Conservation (phyloP, 768 basidiomycete species). For the Kwoniella mangroviensis region DNA sequence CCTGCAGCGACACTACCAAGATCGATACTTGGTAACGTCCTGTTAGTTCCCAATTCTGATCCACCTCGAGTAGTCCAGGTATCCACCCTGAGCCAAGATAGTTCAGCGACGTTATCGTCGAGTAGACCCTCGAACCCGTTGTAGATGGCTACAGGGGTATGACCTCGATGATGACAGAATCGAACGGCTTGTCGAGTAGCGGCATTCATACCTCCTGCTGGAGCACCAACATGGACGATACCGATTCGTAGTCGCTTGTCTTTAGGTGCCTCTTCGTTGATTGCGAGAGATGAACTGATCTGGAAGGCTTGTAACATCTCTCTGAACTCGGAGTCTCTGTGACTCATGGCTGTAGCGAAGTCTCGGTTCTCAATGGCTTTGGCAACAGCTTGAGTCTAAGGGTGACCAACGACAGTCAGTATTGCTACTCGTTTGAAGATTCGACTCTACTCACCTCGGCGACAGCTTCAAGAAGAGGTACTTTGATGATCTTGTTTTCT, state of each 20-base stretch:
- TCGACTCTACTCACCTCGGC: conserved; percentile 66
- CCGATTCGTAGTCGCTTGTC: conserved; percentile 59
- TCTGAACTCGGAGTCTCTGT: conserved; percentile 87
- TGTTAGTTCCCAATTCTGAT: conserved; percentile 96
- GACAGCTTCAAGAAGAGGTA: conserved; percentile 92
- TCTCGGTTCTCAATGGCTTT: conserved; percentile 79
- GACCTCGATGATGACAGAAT: conserved; percentile 89
- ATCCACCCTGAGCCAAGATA: conserved; percentile 96
- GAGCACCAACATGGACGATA: conserved; percentile 77
- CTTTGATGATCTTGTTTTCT: conserved; percentile 92
- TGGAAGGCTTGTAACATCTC: conserved; percentile 87
- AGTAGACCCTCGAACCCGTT: conserved; percentile 96
- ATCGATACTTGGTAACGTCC: conserved; percentile 80
- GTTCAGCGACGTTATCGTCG: conserved; percentile 80
- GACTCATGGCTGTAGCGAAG: conserved; percentile 82
- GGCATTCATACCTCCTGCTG: conserved; percentile 98
- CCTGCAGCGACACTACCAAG: conserved; percentile 86
- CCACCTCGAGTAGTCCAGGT: conserved; percentile 95
- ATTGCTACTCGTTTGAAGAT: not conserved
- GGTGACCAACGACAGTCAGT: not conserved
- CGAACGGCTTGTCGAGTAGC: conserved; percentile 93
- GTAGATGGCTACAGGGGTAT: conserved; percentile 87
- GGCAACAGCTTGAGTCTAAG: conserved; percentile 82
- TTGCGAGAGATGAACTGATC: conserved; percentile 69
- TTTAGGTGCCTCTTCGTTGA: conserved; percentile 64